These are phyloP conservation scores for Lactifluus rugatus DNA, from an alignment of 768 basidiomycete species.

Conservation along the genomic window DNA sequence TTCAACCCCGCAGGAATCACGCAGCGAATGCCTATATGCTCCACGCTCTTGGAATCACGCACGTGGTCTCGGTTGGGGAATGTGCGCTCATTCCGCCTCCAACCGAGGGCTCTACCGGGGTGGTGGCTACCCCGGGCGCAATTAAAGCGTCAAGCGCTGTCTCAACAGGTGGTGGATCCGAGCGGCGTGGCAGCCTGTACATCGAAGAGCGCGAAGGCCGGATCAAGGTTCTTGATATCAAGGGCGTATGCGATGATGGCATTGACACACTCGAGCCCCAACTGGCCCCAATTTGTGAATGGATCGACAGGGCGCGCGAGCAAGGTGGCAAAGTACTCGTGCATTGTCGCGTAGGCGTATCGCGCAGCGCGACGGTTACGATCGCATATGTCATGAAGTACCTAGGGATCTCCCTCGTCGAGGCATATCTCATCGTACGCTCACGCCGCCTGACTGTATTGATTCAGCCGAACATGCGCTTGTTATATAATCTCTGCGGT, in stretches of 20 bases:
- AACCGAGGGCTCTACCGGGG: neutral
- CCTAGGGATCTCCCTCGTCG: constrained; percentile 72
- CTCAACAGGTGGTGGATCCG: constrained; percentile 36
- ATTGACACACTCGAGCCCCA: constrained; percentile 90
- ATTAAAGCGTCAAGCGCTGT: constrained; percentile 18
- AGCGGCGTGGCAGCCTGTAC: constrained; percentile 68
- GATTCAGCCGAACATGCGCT: constrained; percentile 93
- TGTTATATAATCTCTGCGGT: constrained; percentile 88
- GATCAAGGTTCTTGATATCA: constrained; percentile 85
- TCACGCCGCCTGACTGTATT: constrained; percentile 82
- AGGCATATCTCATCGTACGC: constrained; percentile 89
- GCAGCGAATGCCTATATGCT: constrained; percentile 94
- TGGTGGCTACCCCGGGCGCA: neutral
- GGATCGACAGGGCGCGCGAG: constrained; percentile 80
- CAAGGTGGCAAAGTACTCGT: constrained; percentile 88
- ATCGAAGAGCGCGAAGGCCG: constrained; percentile 81
- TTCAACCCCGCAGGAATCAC: constrained; percentile 54
- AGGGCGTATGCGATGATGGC: constrained; percentile 91
- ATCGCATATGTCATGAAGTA: constrained; percentile 99
- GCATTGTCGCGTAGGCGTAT: constrained; percentile 99
- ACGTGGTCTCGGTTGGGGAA: constrained; percentile 95
- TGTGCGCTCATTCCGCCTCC: constrained; percentile 80
- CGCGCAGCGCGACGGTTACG: constrained; percentile 88
- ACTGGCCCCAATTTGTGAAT: constrained; percentile 79
- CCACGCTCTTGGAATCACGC: constrained; percentile 89